Conservation (phyloP, 2,329 filamentous ascomycete genomes). For the Aspergillus viridinutans region DNA sequence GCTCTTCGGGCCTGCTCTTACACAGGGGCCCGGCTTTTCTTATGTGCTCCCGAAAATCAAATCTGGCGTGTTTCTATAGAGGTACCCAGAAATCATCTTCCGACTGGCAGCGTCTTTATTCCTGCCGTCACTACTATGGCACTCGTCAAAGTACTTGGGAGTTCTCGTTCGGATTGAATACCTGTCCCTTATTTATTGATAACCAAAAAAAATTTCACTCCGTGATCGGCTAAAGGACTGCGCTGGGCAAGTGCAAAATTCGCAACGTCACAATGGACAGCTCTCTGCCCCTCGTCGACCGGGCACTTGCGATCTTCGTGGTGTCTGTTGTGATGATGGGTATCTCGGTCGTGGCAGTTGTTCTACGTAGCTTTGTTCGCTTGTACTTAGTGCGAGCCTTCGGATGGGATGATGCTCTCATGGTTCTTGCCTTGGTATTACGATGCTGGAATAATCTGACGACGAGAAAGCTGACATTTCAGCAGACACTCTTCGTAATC, state of each 20-base stretch:
- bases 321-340: slow-evolving; percentile 15
- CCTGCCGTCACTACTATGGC: neutral
- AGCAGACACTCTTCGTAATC: slow-evolving; percentile 2
- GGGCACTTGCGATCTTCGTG: slow-evolving; percentile 16
- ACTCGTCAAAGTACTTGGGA: neutral
- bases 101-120: neutral
- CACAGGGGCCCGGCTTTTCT: neutral
- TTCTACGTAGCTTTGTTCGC: slow-evolving; percentile 20
- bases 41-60: neutral
- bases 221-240: neutral
- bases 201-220: neutral
- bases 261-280: slow-evolving; percentile 4
- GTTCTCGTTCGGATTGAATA: neutral
- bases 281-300: slow-evolving; percentile 15
- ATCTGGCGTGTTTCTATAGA: neutral
- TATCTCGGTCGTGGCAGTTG: slow-evolving; percentile 15
- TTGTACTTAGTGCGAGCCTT: slow-evolving; percentile 17
- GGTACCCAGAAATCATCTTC: neutral
- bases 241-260: neutral
- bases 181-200: neutral
- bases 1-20: neutral
- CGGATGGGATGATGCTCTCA: slow-evolving; percentile 23
- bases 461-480: neutral
- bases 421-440: slow-evolving; percentile 19
- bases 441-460: neutral